These are phyloP conservation scores for Saccharomycopsis fibuligera DNA, from an alignment of 805 yeast genomes.

Conservation along the genomic window DNA sequence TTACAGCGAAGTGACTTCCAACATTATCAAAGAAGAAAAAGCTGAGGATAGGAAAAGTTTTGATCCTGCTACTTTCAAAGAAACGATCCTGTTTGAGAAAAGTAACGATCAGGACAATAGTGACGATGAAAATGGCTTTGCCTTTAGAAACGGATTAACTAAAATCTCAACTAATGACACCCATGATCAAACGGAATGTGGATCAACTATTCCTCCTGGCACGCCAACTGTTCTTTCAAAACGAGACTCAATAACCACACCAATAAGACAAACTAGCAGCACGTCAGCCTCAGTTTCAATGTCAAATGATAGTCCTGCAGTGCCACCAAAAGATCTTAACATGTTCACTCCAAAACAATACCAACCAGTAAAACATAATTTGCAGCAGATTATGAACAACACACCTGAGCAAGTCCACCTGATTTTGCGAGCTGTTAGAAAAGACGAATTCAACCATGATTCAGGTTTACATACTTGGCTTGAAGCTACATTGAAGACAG, in stretches of 20 bases:
- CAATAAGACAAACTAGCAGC: background rate
- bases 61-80: too few species aligned
- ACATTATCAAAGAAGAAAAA: too few species aligned
- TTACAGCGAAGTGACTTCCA: too few species aligned
- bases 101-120: too few species aligned
- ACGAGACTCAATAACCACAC: background rate
- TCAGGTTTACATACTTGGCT: constrained; percentile 20
- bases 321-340: constrained; percentile 19
- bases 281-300: constrained; percentile 2
- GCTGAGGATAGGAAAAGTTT: too few species aligned
- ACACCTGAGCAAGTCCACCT: constrained; percentile 17
- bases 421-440: constrained; percentile 15
- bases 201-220: background rate
- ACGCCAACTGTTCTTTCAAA: background rate
- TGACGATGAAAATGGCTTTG: too few species aligned
- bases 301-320: too few species aligned
- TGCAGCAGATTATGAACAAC: constrained; percentile 6
- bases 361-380: constrained; percentile 14
- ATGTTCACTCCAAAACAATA: constrained; percentile 13
- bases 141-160: too few species aligned
- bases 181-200: too few species aligned
- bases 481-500: constrained; percentile 14
- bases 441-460: constrained; percentile 17
- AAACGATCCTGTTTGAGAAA: too few species aligned
- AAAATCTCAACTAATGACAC: too few species aligned